Conservation (phyloP, 2,329 filamentous ascomycete genomes). For the Dactylellina leptospora region DNA sequence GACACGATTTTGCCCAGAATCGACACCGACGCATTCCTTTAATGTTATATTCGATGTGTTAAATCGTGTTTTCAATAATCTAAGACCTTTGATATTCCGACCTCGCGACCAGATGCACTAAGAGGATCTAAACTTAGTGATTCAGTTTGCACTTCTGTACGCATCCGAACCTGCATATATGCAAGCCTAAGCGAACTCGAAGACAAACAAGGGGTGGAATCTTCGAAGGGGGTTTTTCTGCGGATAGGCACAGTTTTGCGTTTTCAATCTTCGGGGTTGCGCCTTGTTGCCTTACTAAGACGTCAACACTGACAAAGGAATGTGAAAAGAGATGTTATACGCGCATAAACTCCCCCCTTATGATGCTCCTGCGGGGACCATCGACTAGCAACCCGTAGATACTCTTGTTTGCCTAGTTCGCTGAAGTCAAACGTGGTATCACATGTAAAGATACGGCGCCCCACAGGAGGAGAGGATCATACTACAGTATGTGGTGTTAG, state of each 20-base stretch:
- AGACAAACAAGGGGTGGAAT: background rate
- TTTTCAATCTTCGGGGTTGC: slow-evolving; percentile 2
- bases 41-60: background rate
- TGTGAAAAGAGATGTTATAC: too few species aligned
- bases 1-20: too few species aligned
- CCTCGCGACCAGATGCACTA: slow-evolving; percentile 24
- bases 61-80: background rate
- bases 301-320: slow-evolving; percentile 10
- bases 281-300: slow-evolving; percentile 37
- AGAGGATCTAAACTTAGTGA: slow-evolving; percentile 35
- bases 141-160: slow-evolving; percentile 31
- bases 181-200: slow-evolving; percentile 24
- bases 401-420: slow-evolving; percentile 21
- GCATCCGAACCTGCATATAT: slow-evolving; percentile 36
- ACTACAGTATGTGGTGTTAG: background rate
- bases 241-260: slow-evolving; percentile 8
- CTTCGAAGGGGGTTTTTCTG: background rate
- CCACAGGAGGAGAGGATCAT: background rate
- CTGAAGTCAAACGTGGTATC: background rate
- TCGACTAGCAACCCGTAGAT: slow-evolving; percentile 14
- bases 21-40: background rate
- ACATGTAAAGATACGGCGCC: slow-evolving; percentile 1
- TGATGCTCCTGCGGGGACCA: background rate
- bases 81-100: slow-evolving; percentile 17
- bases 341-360: too few species aligned